Percentiles rank a stretch among this genome's conserved stretches.
Conservation (phyloP, 1,284 basidiomycete genomes). For the Ustilago cynodontis region DNA sequence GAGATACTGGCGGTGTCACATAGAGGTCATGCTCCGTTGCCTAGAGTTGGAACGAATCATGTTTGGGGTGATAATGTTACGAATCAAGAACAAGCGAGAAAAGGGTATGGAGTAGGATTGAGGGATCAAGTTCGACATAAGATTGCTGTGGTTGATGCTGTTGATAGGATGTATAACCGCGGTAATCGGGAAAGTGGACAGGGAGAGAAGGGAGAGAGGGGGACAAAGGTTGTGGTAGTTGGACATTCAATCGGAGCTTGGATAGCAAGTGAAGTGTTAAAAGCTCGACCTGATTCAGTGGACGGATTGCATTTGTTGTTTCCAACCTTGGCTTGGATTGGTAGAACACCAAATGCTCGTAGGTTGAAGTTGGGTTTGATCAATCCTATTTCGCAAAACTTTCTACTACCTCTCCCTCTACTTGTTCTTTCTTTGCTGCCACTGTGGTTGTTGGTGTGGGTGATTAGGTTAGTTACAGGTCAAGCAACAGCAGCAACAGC, state of each 20-base stretch:
- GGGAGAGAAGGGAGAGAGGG: neutral
- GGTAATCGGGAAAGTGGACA: neutral
- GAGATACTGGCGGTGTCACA: conserved; percentile 59
- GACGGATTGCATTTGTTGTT: conserved; percentile 57
- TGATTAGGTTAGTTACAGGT: conserved; percentile 35
- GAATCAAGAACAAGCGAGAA: conserved; percentile 23
- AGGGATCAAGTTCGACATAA: conserved; percentile 58
- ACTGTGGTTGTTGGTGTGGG: conserved; percentile 30
- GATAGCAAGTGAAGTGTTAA: conserved; percentile 48
- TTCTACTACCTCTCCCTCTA: conserved; percentile 41
- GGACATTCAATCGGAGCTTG: conserved; percentile 61
- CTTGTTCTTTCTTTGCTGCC: conserved; percentile 53
- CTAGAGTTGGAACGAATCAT: conserved; percentile 19
- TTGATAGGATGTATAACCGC: conserved; percentile 29
- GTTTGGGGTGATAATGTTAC: conserved; percentile 27
- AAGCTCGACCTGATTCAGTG: conserved; percentile 32
- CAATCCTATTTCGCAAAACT: conserved; percentile 15
- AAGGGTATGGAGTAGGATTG: conserved; percentile 39
- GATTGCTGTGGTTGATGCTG: conserved; percentile 43
- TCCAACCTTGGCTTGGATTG: conserved; percentile 57
- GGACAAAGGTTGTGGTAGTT: conserved; percentile 47
- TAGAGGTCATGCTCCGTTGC: conserved; percentile 53
- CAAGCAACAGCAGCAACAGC: conserved; percentile 21
- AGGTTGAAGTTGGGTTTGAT: conserved; percentile 28
- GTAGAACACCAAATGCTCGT: conserved; percentile 51